Conservation (phyloP, 2,329 filamentous ascomycete species). For the Microcyclosporella mali region DNA sequence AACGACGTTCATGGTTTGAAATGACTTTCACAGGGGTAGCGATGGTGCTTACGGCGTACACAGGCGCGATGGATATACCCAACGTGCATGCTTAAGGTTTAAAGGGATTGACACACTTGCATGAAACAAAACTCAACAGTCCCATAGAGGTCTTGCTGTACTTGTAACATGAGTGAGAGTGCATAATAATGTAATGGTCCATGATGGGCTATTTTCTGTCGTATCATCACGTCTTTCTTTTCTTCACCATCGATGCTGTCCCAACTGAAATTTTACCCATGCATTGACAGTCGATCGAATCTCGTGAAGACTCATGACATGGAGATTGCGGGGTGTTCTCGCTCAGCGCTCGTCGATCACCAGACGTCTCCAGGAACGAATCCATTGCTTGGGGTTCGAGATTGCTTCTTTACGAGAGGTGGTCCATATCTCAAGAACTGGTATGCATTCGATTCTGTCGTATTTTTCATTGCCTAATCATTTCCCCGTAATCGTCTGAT, state of each 20-base stretch:
- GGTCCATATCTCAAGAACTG: too few relatives aligned
- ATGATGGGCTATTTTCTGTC: background rate
- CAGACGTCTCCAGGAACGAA: too few relatives aligned
- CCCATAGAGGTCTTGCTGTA: conserved; percentile 13
- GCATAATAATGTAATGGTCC: conserved; percentile 11
- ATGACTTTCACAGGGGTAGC: conserved; percentile 12
- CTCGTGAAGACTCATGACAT: too few relatives aligned
- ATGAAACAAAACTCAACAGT: conserved; percentile 13
- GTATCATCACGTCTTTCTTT: background rate
- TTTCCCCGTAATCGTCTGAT: too few relatives aligned
- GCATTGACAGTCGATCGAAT: too few relatives aligned
- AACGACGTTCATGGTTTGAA: conserved; percentile 1
- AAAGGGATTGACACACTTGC: conserved; percentile 1
- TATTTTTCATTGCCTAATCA: too few relatives aligned
- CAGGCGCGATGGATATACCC: conserved; percentile 16
- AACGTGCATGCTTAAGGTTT: conserved; percentile 16
- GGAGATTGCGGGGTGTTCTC: too few relatives aligned
- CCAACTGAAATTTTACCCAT: too few relatives aligned
- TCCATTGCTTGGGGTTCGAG: too few relatives aligned
- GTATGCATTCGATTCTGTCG: too few relatives aligned
- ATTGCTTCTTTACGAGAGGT: too few relatives aligned
- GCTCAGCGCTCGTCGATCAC: too few relatives aligned
- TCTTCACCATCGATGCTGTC: background rate
- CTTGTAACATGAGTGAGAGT: conserved; percentile 9
- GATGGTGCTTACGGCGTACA: conserved; percentile 19